These are phyloP conservation scores for Umbelopsis sp. DNA, from an alignment of 192 early-diverging fungal genomes.

Conservation along the genomic window DNA sequence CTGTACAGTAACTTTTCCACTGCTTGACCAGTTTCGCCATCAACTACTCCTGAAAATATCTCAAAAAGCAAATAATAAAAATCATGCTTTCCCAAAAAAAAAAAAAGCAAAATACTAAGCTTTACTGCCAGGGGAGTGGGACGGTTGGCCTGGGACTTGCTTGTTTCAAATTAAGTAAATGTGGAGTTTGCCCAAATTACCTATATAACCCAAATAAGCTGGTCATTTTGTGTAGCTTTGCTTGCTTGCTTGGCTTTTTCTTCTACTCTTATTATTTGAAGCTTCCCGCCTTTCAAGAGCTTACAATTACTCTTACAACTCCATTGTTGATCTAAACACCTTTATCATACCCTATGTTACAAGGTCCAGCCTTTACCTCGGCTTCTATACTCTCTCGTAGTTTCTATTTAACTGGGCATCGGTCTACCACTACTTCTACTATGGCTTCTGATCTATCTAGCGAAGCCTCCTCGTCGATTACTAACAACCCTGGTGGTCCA, in stretches of 20 bases:
- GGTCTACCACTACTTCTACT: background rate
- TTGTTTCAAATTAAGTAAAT: background rate
- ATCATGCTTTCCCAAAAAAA: background rate
- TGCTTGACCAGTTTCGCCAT: background rate
- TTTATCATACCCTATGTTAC: background rate
- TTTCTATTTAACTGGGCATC: background rate
- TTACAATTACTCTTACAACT: background rate
- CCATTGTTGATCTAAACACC: background rate
- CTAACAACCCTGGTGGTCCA: background rate
- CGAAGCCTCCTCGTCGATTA: background rate
- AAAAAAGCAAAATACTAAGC: background rate
- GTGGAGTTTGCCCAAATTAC: background rate
- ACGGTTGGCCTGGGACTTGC: background rate
- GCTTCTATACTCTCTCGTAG: constrained; percentile 10
- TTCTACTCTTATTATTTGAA: background rate
- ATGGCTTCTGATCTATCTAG: background rate
- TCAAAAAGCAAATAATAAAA: background rate
- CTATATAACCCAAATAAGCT: background rate
- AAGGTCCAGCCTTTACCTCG: constrained; percentile 15
- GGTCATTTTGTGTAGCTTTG: no score
- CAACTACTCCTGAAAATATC: constrained; percentile 2
- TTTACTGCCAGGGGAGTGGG: background rate
- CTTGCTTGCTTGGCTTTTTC: background rate
- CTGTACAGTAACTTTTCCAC: background rate
- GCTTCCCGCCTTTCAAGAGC: background rate